phyloP scores from a whole-genome alignment of 306 rosid genomes.

The Trifolium pratense region DNA sequence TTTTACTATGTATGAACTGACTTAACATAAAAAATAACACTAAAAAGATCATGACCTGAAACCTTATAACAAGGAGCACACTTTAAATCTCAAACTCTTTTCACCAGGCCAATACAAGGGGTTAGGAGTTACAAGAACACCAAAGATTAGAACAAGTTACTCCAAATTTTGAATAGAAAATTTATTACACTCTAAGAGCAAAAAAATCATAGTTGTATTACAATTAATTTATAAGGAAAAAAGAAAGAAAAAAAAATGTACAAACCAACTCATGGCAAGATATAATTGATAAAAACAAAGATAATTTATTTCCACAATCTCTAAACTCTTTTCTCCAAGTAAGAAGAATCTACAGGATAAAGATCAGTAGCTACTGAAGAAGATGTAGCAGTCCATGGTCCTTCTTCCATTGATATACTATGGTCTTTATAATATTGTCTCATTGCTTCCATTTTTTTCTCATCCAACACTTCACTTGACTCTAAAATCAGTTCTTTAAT shows the following conservation, averaged over 20 bases:
- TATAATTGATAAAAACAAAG: not conserved
- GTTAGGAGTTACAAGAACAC: too few relatives aligned
- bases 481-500: constrained; percentile 5
- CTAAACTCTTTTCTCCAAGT: constrained; percentile 9
- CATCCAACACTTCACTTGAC: constrained; percentile 18
- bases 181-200: not conserved
- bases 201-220: not conserved
- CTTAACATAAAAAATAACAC: too few relatives aligned
- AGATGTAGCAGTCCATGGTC: constrained; percentile 26
- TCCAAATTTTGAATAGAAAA: not conserved
- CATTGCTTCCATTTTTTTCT: constrained; percentile 33
- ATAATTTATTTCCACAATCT: not conserved
- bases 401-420: not conserved
- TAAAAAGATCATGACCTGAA: too few relatives aligned
- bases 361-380: constrained; percentile 10
- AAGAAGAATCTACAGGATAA: constrained; percentile 31
- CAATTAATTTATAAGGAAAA: not conserved
- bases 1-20: too few relatives aligned
- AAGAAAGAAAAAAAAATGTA: not conserved
- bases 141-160: not conserved
- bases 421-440: constrained; percentile 10
- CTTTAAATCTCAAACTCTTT: too few relatives aligned
- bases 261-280: not conserved
- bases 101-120: too few relatives aligned
- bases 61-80: too few relatives aligned